Base-by-base conservation (phyloP, 192 early-diverging fungal genomes). In the Coemansia sp. region DNA sequence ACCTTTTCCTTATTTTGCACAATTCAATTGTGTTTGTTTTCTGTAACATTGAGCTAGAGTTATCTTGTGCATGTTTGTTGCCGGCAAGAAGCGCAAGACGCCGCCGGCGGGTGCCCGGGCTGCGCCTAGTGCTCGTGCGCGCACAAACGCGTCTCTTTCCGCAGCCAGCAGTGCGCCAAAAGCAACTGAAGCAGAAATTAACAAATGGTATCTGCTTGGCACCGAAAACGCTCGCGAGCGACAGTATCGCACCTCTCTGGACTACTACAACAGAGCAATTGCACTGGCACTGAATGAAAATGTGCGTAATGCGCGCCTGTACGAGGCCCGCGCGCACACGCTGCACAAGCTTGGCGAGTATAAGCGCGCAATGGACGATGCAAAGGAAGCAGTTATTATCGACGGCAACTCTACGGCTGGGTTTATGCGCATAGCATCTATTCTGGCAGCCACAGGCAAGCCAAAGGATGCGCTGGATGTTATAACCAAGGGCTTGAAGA, bases 241-340 rank as follows among this genome's bases (percentile, higher is more conserved):
- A 22, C 67, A 67, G 39, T 65, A 73, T 51, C 67, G 70, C 45
- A 49, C 29, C 3, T 70, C 76, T 1, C 48, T 73, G 19, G 67
- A 73, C 62, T 67, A 66, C 63, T 60, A 52, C 65, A 73, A 79
- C 62, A 59, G 76, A n/a, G 67, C 67, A 8, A 51, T 73, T 1
- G 70, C 76, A 1, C 49, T 67, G 21, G 67, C 76, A 5, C 41
- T 19, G 14, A 70, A 73, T 21, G 70, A 66, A n/a, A 54, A 56
- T 14, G 4, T 67, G 21, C 35, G 39, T 25, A 47, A 67, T 10
- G 61, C 67, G 5, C 38, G 55, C 29, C 15, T 79, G 32, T 79
- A 64, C 32, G 67, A 64, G 58, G 65, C 70, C 4, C 64, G 76
- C 14, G 38, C 71, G 22, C 63, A 67, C 11, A 49, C 56, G 10